These are phyloP conservation scores for Podospora australis DNA, from an alignment of 495 filamentous ascomycete species.

Conservation along the genomic window DNA sequence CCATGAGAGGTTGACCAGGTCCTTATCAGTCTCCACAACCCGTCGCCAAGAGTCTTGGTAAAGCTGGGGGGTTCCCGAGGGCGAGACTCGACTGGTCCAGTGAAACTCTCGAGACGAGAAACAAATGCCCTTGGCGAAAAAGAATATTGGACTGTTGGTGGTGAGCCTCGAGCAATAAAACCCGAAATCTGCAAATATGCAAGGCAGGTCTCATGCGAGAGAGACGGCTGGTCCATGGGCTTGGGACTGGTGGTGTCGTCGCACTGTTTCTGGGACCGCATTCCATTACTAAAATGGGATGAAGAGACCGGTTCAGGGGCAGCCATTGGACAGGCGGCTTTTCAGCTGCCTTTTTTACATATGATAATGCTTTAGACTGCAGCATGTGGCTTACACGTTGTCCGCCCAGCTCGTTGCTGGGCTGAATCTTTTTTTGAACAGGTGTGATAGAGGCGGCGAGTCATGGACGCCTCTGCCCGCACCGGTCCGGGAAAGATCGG, in stretches of 20 bases:
- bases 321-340: not conserved
- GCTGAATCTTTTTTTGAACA: no score
- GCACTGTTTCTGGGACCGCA: not conserved
- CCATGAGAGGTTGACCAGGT: not conserved
- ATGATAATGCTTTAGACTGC: no score
- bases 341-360: no score
- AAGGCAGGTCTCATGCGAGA: not conserved
- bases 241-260: not conserved
- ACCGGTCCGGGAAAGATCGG: no score
- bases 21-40: conserved; percentile 3
- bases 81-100: not conserved
- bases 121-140: not conserved
- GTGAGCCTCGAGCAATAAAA: no score
- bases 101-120: not conserved
- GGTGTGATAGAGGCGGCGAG: no score
- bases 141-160: not conserved
- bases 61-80: no score
- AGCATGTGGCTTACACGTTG: no score
- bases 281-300: conserved; percentile 2
- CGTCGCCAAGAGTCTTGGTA: conserved; percentile 1
- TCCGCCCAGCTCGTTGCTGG: no score
- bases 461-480: no score
- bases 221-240: not conserved
- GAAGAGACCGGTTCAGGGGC: not conserved
- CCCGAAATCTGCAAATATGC: no score